phyloP scores from a whole-genome alignment of 306 rosid species.

The Gillenia trifoliata region DNA sequence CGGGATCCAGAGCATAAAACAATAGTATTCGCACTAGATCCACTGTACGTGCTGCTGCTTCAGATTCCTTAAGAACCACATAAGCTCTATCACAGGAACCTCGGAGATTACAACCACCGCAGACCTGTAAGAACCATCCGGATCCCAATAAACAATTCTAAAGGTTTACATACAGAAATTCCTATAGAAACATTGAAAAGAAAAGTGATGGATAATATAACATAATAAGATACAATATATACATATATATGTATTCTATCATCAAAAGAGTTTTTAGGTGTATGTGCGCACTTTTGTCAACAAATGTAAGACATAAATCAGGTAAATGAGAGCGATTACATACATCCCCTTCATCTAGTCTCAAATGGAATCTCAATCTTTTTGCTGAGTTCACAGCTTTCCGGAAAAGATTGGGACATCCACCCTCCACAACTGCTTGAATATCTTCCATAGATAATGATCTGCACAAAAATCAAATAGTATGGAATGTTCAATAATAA shows the following conservation, averaged over 20 bases:
- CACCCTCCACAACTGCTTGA: constrained; percentile 54
- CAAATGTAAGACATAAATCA: not conserved
- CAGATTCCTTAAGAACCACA: constrained; percentile 53
- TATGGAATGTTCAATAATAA: not conserved
- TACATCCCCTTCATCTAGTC: constrained; percentile 91
- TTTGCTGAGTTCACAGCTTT: constrained; percentile 92
- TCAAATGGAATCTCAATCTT: constrained; percentile 65
- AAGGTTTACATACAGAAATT: not conserved
- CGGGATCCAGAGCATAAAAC: constrained; percentile 70
- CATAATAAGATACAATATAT: not conserved
- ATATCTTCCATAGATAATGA: constrained; percentile 55
- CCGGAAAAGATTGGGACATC: constrained; percentile 83
- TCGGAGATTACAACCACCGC: constrained; percentile 74
- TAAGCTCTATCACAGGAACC: constrained; percentile 95
- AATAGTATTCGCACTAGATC: constrained; percentile 80
- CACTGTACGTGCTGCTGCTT: constrained; percentile 78
- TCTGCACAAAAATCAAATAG: constrained; percentile 39
- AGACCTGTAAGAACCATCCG: constrained; percentile 44
- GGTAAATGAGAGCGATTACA: constrained; percentile 24
- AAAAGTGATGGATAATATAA: not conserved
- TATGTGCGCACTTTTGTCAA: not conserved
- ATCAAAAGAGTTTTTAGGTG: not conserved
- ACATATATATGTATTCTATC: constrained; percentile 2
- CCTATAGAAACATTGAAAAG: constrained; percentile 9
- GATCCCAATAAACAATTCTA: not conserved